These are phyloP conservation scores for Lactarius deliciosus DNA, from an alignment of 768 basidiomycete genomes.

Conservation along the genomic window DNA sequence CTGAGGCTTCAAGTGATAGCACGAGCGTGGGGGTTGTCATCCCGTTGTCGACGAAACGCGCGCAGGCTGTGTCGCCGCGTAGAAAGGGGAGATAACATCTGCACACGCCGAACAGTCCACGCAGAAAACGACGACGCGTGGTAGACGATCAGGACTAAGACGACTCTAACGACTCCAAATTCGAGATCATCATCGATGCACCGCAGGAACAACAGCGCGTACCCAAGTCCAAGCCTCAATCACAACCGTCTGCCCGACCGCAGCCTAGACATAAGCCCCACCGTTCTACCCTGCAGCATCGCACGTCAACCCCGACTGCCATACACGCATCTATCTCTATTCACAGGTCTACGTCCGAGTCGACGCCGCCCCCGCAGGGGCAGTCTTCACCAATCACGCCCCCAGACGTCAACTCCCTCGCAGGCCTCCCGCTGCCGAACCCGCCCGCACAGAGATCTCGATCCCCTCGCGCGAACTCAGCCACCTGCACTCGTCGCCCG, in stretches of 20 bases:
- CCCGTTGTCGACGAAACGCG: neutral
- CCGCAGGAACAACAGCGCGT: neutral
- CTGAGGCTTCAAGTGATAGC: too few species aligned
- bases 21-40: too few species aligned
- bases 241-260: neutral
- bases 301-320: neutral
- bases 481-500: neutral
- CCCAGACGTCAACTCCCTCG: neutral
- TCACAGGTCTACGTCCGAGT: neutral
- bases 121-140: conserved; percentile 8
- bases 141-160: neutral
- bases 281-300: neutral
- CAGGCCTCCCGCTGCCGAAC: conserved; percentile 12
- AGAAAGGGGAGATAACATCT: neutral
- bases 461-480: too few species aligned
- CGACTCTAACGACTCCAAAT: neutral
- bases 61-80: neutral
- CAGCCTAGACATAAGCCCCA: neutral
- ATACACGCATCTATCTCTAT: neutral
- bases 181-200: neutral
- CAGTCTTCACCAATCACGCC: neutral
- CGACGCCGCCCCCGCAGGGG: neutral
- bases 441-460: too few species aligned
- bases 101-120: neutral
- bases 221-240: neutral